phyloP scores from a whole-genome alignment of 1,284 basidiomycete species.

The Phellopilus nigrolimitatus region DNA sequence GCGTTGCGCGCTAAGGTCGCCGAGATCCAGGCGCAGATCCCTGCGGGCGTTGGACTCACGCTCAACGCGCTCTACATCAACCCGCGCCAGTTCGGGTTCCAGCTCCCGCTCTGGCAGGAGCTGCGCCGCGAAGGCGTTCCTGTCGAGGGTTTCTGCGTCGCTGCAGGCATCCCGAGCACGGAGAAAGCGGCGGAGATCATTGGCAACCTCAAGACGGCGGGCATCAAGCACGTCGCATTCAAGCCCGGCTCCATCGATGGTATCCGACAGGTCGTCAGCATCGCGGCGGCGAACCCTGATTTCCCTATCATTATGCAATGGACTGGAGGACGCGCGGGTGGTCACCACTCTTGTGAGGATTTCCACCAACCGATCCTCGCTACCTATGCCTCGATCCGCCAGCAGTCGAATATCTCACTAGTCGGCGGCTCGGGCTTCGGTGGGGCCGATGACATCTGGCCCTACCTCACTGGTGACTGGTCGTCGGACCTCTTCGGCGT shows the following conservation, averaged over 20 bases:
- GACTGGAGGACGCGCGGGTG: conserved; percentile 99
- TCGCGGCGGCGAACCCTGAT: conserved; percentile 90
- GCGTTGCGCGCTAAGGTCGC: conserved; percentile 87
- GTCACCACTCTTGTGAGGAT: conserved; percentile 97
- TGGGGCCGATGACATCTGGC: conserved; percentile 93
- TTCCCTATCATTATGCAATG: conserved; percentile 99
- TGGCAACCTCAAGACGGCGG: conserved; percentile 65
- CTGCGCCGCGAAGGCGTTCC: conserved; percentile 95
- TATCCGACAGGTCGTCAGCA: conserved; percentile 95
- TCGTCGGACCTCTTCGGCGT: conserved; percentile 74
- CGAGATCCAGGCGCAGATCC: conserved; percentile 81
- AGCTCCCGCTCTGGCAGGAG: conserved; percentile 96
- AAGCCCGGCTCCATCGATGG: conserved; percentile 98
- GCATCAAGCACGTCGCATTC: conserved; percentile 94
- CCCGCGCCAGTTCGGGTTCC: conserved; percentile 95
- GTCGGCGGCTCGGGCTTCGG: conserved; percentile 98
- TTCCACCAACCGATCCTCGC: conserved; percentile 95
- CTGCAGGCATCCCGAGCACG: conserved; percentile 89
- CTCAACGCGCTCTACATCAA: conserved; percentile 98
- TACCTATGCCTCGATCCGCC: conserved; percentile 88
- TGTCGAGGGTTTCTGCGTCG: conserved; percentile 96
- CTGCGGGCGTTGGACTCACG: conserved; percentile 86
- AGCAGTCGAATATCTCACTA: conserved; percentile 84
- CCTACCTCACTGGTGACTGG: conserved; percentile 97
- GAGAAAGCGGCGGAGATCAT: conserved; percentile 96